Conservation (phyloP, 805 yeast genomes). For the Candida railenensis region DNA sequence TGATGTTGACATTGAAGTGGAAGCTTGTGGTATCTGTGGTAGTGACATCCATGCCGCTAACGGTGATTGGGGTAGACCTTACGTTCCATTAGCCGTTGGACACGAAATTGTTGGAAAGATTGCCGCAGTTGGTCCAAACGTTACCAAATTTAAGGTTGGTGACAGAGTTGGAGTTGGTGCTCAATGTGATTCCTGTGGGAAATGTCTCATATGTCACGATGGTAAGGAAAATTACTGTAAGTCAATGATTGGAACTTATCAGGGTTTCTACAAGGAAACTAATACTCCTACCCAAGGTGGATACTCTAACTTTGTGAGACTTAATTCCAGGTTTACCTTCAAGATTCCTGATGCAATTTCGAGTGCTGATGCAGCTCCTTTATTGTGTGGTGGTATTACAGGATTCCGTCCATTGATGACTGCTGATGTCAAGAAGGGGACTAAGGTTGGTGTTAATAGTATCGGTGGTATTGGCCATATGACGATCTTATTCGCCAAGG, state of each 20-base stretch:
- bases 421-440: slow-evolving; percentile 38
- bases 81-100: slow-evolving; percentile 63
- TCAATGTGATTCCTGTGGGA: background rate
- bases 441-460: slow-evolving; percentile 52
- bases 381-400: slow-evolving; percentile 35
- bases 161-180: slow-evolving; percentile 52
- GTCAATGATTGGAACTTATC: background rate
- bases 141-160: slow-evolving; percentile 57
- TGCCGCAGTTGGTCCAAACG: slow-evolving; percentile 61
- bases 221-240: background rate
- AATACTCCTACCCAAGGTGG: background rate
- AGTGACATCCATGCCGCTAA: slow-evolving; percentile 18
- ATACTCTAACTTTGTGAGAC: background rate
- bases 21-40: slow-evolving; percentile 12
- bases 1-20: background rate
- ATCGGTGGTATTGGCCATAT: slow-evolving; percentile 59
- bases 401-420: slow-evolving; percentile 62
- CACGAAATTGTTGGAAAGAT: slow-evolving; percentile 73
- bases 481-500: slow-evolving; percentile 55
- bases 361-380: slow-evolving; percentile 60
- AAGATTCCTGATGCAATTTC: slow-evolving; percentile 52
- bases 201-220: background rate
- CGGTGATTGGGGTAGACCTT: slow-evolving; percentile 17
- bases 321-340: slow-evolving; percentile 44
- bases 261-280: background rate